Base-by-base conservation (phyloP, 805 yeast species). In the Kazachstania psychrophila region DNA sequence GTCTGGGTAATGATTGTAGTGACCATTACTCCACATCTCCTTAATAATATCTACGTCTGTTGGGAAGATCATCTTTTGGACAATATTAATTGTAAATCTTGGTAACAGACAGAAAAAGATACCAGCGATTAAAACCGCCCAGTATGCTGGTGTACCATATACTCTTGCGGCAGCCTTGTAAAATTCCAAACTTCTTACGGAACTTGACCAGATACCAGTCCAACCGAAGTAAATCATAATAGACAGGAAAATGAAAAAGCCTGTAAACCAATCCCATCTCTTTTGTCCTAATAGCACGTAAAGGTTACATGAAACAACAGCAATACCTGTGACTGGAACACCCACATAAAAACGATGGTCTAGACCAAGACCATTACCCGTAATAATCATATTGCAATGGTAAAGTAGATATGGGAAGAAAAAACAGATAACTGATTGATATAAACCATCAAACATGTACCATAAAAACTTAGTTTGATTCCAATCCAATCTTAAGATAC, bases 211-310 rank as follows among this genome's bases (percentile, higher is more conserved):
- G 31, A 80, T 68, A 46, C 89, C 89, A 1, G 89, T 77, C 94
- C 94, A 83, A 14, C 70, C 79, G 52, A 72, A 77, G 23, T 82
- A 65, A 17, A 80, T 49, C 22, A 80, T 47, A 31, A 76, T 66
- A 1, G 89, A 79, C 12, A 83, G 48, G 5, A 64, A 61, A 34
- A 72, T 71, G 40, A 79, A 69, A 35, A 79, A 51, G 6, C 68
- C 52, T 3, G 82, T 70, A 35, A 79, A 64, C 85, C 86, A 81
- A 61, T 83, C 94, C 94, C 94, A 83, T 52, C 86, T 69, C 51
- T 71, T 72, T 54, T 79, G 84, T 46, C 78, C 85, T 46, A 78
- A 57, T 46, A 78, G 53, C 35, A 82, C 70, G 54, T 78, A 81
- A 6, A 72, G 41, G 52, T 83, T 78, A 60, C 87, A 79, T 0